Base-by-base conservation (phyloP, 495 filamentous ascomycete species). In the Hypoxylon fuscum region DNA sequence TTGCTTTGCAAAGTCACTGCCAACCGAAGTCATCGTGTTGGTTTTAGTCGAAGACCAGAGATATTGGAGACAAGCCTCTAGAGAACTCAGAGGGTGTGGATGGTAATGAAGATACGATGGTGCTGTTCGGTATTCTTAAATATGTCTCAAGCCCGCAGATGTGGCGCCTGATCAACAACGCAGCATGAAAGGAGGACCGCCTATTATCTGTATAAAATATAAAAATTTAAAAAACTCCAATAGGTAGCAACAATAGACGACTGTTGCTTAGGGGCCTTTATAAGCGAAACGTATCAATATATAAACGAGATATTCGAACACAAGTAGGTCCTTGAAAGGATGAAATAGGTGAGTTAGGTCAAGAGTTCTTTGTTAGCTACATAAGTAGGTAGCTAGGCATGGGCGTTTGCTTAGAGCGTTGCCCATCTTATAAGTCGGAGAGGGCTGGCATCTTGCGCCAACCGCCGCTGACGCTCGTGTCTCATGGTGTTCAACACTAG, bases 1-100 rank as follows among this genome's bases (percentile, higher is more conserved):
- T 17, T 64, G 41, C 8, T 25, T 43, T 1, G 14, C 11, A n/a
- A 71, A 66, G 49, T 69, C 47, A n/a, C n/a, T n/a, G 23, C 40
- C 8, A 17, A 44, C 20, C 11, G 52, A 22, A 18, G 34, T 11
- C 58, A 62, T 55, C 3, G 37, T 49, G 43, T 15, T 14, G 40
- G 41, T 7, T 53, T 27, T 5, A 14, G 20, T 17, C 5, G 11
- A 7, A 8, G 12, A n/a, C 17, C 22, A 34, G 8, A 34, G 37
- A n/a, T 1, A 48, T 15, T 27, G 22, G n/a, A 42, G 32, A 17
- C 20, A 17, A 25, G 14, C 10, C 1, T 45, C 10, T 2, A 48
- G n/a, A 23, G 27, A 6, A 20, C 18, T 40, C 8, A 8, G 12
- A 21, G 8, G 18, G 14, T 9, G 21, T 25, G n/a, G 45, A 40